Conservation (phyloP, 331 rosid genomes). For the Arachis monticola region DNA sequence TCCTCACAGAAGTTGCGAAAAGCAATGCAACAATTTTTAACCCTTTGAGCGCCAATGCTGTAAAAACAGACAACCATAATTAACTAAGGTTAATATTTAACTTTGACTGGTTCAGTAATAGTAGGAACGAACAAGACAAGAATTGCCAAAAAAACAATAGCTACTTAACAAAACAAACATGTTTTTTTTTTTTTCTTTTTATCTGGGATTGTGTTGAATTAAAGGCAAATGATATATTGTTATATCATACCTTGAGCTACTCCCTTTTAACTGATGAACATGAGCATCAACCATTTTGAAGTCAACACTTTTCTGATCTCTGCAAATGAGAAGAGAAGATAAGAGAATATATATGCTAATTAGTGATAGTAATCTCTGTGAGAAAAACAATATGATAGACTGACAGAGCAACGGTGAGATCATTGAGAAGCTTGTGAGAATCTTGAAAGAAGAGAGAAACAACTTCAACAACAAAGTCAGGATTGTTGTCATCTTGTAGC, state of each 20-base stretch:
- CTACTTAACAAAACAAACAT: too few relatives aligned
- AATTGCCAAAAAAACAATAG: background rate
- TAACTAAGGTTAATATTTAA: constrained; percentile 9
- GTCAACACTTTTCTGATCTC: constrained; percentile 63
- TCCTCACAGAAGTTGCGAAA: constrained; percentile 85
- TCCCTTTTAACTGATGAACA: constrained; percentile 84
- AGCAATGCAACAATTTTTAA: constrained; percentile 77
- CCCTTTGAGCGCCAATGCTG: constrained; percentile 92
- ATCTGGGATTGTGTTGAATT: constrained; percentile 1
- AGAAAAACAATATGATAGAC: constrained; percentile 14
- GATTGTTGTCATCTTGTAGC: constrained; percentile 82
- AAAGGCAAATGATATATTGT: background rate
- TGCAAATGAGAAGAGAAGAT: constrained; percentile 26
- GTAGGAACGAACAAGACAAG: constrained; percentile 14
- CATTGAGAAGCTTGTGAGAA: constrained; percentile 75
- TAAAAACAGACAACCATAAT: background rate
- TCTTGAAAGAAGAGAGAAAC: constrained; percentile 82
- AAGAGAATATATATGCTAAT: too few relatives aligned
- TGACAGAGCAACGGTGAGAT: constrained; percentile 70
- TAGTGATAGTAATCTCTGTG: too few relatives aligned
- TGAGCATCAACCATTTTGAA: constrained; percentile 77
- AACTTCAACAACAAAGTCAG: constrained; percentile 76
- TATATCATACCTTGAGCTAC: constrained; percentile 68
- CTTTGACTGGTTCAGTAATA: background rate
- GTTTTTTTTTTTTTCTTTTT: too few relatives aligned